A percentile compares a stretch with the other conserved stretches of the same genome.
These are phyloP conservation scores for Gossypium raimondii DNA, from an alignment of 345 rosid species.

Conservation along the genomic window DNA sequence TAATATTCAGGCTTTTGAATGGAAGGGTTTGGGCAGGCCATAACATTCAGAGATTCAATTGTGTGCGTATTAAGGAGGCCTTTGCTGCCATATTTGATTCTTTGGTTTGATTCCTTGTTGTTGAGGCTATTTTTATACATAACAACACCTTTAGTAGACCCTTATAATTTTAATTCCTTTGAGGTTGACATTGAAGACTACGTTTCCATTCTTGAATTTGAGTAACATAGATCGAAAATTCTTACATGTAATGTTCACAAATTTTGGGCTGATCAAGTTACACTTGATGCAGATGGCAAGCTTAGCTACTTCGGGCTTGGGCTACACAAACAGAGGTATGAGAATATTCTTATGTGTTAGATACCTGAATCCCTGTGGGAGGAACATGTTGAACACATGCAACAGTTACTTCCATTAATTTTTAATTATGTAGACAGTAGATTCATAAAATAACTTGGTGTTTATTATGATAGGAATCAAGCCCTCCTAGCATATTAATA, in stretches of 20 bases:
- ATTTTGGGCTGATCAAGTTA: background rate
- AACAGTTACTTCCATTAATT: constrained; percentile 46
- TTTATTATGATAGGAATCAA: constrained; percentile 54
- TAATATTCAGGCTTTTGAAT: constrained; percentile 56
- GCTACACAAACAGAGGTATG: constrained; percentile 81
- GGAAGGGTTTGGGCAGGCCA: constrained; percentile 96
- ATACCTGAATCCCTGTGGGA: too few relatives aligned
- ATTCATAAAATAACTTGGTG: background rate
- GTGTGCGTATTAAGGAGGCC: constrained; percentile 74
- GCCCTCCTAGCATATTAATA: constrained; percentile 54
- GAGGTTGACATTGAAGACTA: too few relatives aligned
- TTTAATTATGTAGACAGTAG: background rate
- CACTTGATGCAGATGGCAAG: constrained; percentile 63
- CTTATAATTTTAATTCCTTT: too few relatives aligned
- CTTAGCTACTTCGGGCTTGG: constrained; percentile 98
- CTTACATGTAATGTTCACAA: background rate
- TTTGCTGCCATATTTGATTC: constrained; percentile 79
- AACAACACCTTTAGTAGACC: too few relatives aligned
- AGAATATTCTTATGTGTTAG: constrained; percentile 38
- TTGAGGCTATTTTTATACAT: background rate
- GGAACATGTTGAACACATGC: constrained; percentile 30
- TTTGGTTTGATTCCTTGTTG: constrained; percentile 48
- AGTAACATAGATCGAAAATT: too few relatives aligned
- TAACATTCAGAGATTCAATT: constrained; percentile 80
- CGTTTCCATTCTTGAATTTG: too few relatives aligned